Evolutionary conservation across 1,284 basidiomycete species (phyloP).

Genomic region (Vanrija humicola): DNA sequence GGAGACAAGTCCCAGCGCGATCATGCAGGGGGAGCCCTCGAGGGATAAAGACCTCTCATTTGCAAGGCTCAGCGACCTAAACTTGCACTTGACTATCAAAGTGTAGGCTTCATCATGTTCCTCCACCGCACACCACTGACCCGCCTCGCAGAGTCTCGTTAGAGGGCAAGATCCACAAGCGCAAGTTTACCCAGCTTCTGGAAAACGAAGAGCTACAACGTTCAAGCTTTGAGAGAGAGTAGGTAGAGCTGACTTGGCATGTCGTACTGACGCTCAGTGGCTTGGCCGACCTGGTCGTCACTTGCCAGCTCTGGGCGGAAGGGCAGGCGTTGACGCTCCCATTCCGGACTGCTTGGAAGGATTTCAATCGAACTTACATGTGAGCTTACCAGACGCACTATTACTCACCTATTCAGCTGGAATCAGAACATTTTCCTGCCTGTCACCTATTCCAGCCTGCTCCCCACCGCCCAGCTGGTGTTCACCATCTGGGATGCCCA

Average conservation of each 20-base stretch:
- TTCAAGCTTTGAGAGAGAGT: constrained; percentile 73
- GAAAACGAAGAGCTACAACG: constrained; percentile 73
- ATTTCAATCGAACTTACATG: constrained; percentile 79
- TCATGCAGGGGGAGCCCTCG: constrained; percentile 35
- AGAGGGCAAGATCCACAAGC: constrained; percentile 66
- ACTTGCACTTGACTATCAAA: constrained; percentile 77
- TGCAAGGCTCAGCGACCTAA: constrained; percentile 79
- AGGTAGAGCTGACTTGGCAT: constrained; percentile 36
- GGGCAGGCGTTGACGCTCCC: constrained; percentile 89
- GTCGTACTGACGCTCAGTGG: constrained; percentile 52
- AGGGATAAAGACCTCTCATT: constrained; percentile 72
- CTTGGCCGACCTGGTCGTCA: constrained; percentile 86
- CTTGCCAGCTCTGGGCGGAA: constrained; percentile 83
- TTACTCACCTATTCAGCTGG: constrained; percentile 62
- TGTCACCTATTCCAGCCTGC: constrained; percentile 85
- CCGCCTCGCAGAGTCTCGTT: constrained; percentile 64
- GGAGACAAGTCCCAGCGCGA: background rate
- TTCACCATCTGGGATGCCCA: constrained; percentile 95
- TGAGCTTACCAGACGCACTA: constrained; percentile 33
- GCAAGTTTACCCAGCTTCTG: constrained; percentile 67
- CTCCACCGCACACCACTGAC: constrained; percentile 2
- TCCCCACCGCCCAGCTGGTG: constrained; percentile 78
- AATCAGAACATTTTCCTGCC: constrained; percentile 90
- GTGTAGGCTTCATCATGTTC: constrained; percentile 57
- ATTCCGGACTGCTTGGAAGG: constrained; percentile 85